phyloP scores from a whole-genome alignment of 1,284 basidiomycete genomes.

The Microbotryum violaceum region DNA sequence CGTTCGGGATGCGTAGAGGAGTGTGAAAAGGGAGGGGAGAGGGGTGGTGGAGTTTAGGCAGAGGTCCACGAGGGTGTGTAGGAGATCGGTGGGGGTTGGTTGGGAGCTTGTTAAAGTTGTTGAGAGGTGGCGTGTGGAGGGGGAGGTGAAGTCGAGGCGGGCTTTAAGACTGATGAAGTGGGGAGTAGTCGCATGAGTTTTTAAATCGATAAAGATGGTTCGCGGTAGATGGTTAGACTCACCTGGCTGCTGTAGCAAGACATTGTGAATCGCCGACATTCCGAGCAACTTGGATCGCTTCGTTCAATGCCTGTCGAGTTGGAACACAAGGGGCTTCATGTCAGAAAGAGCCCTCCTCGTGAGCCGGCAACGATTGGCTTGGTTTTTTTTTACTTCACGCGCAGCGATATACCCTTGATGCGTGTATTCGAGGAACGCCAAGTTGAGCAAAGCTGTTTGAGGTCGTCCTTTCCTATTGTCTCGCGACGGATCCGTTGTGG shows the following conservation, averaged over 20 bases:
- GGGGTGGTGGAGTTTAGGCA: neutral
- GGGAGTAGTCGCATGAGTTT: neutral
- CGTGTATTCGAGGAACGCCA: constrained; percentile 18
- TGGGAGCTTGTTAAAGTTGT: neutral
- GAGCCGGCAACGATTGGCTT: too few relatives aligned
- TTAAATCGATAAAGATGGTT: neutral
- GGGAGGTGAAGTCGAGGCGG: neutral
- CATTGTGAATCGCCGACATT: constrained; percentile 8
- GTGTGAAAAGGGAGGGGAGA: constrained; percentile 5
- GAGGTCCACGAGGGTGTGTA: neutral
- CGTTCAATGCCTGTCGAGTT: constrained; percentile 4
- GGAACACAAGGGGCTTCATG: too few relatives aligned
- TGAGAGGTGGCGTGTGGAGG: neutral
- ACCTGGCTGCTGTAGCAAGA: constrained; percentile 11
- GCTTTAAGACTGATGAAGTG: neutral
- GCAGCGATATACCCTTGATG: constrained; percentile 6
- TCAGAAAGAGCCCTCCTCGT: too few relatives aligned
- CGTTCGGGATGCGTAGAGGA: constrained; percentile 1
- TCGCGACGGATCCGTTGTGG: too few relatives aligned
- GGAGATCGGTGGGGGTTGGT: neutral
- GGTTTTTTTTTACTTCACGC: neutral
- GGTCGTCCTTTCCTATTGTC: neutral
- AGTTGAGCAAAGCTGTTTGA: constrained; percentile 16
- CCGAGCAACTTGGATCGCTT: constrained; percentile 15
- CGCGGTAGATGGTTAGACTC: neutral